These are phyloP conservation scores for Aspergillus aculeatus DNA, from an alignment of 2,329 filamentous ascomycete genomes.

Conservation along the genomic window DNA sequence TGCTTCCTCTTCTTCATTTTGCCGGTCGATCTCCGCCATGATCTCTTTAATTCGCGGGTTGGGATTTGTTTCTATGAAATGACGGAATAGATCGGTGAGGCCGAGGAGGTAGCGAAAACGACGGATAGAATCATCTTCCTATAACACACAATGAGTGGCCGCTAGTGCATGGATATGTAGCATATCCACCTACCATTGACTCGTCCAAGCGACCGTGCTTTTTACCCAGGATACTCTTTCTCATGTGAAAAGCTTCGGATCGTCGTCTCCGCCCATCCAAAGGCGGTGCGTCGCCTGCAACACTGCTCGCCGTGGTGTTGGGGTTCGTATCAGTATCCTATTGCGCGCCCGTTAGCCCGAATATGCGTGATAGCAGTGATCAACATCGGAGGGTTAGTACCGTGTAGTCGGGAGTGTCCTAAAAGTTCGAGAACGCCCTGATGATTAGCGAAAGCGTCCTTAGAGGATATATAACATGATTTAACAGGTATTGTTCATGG, in stretches of 20 bases:
- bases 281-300: slow-evolving; percentile 68
- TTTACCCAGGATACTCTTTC: slow-evolving; percentile 89
- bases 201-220: slow-evolving; percentile 91
- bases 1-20: slow-evolving; percentile 71
- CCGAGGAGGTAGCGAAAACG: slow-evolving; percentile 93
- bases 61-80: slow-evolving; percentile 97
- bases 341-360: slow-evolving; percentile 7
- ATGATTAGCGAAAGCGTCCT: slow-evolving; percentile 12
- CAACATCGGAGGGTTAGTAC: slow-evolving; percentile 33
- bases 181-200: slow-evolving; percentile 67
- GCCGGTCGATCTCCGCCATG: slow-evolving; percentile 89
- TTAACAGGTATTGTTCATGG: neutral
- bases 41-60: slow-evolving; percentile 93
- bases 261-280: slow-evolving; percentile 79
- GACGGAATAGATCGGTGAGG: slow-evolving; percentile 92
- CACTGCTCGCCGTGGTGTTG: slow-evolving; percentile 75
- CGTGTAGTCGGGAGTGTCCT: slow-evolving; percentile 64
- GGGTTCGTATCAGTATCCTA: slow-evolving; percentile 66
- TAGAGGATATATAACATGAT: neutral
- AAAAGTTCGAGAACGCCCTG: slow-evolving; percentile 41
- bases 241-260: slow-evolving; percentile 82
- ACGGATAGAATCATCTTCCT: slow-evolving; percentile 94
- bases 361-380: neutral
- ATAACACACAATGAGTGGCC: slow-evolving; percentile 14
- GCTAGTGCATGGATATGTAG: neutral